Evolutionary conservation across 208 protist species (phyloP).

Genomic region (Leptomonas pyrrhocoris): DNA sequence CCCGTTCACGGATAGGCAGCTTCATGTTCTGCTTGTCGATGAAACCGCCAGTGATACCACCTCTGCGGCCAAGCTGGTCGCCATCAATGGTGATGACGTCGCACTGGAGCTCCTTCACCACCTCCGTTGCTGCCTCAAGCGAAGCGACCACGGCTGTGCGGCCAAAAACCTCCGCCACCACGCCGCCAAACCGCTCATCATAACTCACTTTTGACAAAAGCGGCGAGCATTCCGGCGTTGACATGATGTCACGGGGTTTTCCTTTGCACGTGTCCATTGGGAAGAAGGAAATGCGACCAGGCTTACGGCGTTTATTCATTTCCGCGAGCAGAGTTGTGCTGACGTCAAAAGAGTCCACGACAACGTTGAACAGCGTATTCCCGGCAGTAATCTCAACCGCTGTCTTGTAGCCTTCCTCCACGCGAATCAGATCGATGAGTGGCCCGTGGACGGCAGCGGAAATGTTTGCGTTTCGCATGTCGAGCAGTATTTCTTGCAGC

Average conservation of each 20-base stretch:
- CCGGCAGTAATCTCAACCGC: constrained; percentile 96
- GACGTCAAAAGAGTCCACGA: constrained; percentile 97
- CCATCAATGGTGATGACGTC: constrained; percentile 96
- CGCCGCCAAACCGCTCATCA: constrained; percentile 74
- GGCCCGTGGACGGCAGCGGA: constrained; percentile 92
- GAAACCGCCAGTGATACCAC: constrained; percentile 97
- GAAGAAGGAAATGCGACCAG: constrained; percentile 97
- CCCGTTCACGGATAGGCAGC: constrained; percentile 58
- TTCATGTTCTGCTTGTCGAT: constrained; percentile 87
- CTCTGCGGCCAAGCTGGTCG: constrained; percentile 86
- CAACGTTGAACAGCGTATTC: constrained; percentile 96
- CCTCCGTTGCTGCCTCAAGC: constrained; percentile 78
- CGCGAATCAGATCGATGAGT: constrained; percentile 95
- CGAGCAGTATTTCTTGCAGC: constrained; percentile 76
- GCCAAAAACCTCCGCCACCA: constrained; percentile 95
- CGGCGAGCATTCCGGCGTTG: constrained; percentile 64
- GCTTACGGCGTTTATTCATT: constrained; percentile 89
- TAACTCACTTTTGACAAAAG: constrained; percentile 83
- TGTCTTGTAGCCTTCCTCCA: constrained; percentile 85
- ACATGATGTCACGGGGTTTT: constrained; percentile 41
- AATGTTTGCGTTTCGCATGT: constrained; percentile 52
- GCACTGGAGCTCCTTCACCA: constrained; percentile 75
- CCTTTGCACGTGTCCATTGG: constrained; percentile 94
- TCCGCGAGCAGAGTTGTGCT: constrained; percentile 89
- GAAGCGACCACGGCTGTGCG: constrained; percentile 88